Evolutionary conservation across 805 yeast species (phyloP).

Genomic region (Yamadazyma tumulicola): DNA sequence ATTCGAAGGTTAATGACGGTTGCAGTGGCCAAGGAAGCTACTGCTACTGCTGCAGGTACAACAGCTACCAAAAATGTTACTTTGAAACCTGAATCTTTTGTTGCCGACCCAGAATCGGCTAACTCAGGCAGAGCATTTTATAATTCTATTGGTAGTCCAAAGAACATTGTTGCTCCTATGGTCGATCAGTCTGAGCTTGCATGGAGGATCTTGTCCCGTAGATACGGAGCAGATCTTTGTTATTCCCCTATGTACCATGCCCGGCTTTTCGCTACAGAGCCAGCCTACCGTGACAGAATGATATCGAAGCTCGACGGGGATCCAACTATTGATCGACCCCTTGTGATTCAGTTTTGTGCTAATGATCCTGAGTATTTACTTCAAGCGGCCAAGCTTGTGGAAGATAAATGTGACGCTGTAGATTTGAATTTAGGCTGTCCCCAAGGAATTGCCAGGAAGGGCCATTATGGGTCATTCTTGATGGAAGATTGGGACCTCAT

Average conservation of each 20-base stretch:
- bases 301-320: slow-evolving; percentile 75
- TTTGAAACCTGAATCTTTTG: no score
- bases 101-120: no score
- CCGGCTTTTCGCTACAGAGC: slow-evolving; percentile 77
- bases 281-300: slow-evolving; percentile 74
- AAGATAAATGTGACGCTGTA: slow-evolving; percentile 88
- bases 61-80: no score
- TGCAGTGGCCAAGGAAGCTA: no score
- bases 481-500: slow-evolving; percentile 97
- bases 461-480: slow-evolving; percentile 90
- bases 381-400: slow-evolving; percentile 77
- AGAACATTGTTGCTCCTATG: slow-evolving; percentile 94
- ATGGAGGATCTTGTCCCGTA: slow-evolving; percentile 84
- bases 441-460: slow-evolving; percentile 93
- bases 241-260: slow-evolving; percentile 98
- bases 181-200: slow-evolving; percentile 96
- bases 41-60: no score
- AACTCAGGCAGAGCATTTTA: slow-evolving; percentile 67
- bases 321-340: slow-evolving; percentile 66
- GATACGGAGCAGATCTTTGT: slow-evolving; percentile 89
- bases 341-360: slow-evolving; percentile 94
- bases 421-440: slow-evolving; percentile 97
- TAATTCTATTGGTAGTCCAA: slow-evolving; percentile 68
- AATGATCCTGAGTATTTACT: slow-evolving; percentile 85
- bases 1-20: not conserved